Percentiles rank a stretch among this genome's conserved stretches.
Conservation (phyloP, 2,329 filamentous ascomycete species). For the Clathrospora elynae region DNA sequence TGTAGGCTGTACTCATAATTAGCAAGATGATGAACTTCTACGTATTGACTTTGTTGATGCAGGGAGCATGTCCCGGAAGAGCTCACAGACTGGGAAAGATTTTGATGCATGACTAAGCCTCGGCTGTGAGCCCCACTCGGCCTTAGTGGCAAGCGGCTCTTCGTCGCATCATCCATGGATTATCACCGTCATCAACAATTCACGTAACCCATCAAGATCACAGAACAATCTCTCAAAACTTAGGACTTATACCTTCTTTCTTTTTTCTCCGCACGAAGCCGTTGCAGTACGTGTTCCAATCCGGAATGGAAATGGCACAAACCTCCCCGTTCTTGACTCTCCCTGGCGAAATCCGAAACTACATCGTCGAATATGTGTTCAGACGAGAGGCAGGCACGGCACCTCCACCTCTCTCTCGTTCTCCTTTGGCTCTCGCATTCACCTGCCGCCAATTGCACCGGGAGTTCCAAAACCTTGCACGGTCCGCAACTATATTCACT, state of each 20-base stretch:
- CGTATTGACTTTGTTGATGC: too few species aligned
- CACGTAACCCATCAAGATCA: background rate
- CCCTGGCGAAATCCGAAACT: constrained; percentile 26
- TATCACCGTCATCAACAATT: background rate
- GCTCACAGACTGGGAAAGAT: too few species aligned
- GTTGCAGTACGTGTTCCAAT: background rate
- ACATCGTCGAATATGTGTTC: constrained; percentile 22
- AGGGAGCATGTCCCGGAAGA: too few species aligned
- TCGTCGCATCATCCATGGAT: too few species aligned
- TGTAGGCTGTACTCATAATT: too few species aligned
- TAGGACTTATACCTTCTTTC: too few species aligned
- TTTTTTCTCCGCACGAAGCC: too few species aligned
- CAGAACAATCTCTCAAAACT: too few species aligned
- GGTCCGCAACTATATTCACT: constrained; percentile 18
- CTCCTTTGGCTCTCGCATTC: constrained; percentile 22
- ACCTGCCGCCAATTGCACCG: constrained; percentile 24
- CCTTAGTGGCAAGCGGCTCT: background rate
- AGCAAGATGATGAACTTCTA: too few species aligned
- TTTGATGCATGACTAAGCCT: background rate
- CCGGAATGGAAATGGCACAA: too few species aligned
- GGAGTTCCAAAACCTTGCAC: constrained; percentile 20
- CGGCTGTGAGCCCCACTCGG: background rate
- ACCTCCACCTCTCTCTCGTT: constrained; percentile 13
- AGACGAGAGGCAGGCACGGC: constrained; percentile 7
- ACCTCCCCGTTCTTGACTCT: constrained; percentile 14